Evolutionary conservation across 345 rosid species (phyloP).

Genomic region (Pugionium cornutum): DNA sequence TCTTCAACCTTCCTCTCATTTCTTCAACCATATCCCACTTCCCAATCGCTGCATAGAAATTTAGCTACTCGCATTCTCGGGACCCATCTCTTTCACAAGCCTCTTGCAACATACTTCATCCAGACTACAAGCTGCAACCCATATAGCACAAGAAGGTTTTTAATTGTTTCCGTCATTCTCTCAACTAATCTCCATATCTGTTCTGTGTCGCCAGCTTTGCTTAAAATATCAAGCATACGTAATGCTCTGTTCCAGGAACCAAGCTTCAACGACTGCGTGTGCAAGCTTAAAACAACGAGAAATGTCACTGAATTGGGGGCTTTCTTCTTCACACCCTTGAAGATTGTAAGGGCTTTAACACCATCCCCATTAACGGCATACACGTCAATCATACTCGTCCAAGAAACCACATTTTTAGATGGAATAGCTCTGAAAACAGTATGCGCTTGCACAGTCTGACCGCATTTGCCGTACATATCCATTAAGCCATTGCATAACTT

Average conservation of each 20-base stretch:
- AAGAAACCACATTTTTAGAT: conserved; percentile 60
- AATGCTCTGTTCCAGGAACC: conserved; percentile 60
- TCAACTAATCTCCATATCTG: conserved; percentile 57
- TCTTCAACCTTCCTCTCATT: conserved; percentile 52
- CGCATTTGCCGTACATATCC: conserved; percentile 82
- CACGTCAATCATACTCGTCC: conserved; percentile 82
- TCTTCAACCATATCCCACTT: conserved; percentile 62
- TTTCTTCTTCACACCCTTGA: conserved; percentile 49
- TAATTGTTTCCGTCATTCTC: conserved; percentile 43
- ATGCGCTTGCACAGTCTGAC: conserved; percentile 49
- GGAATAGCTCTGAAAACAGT: conserved; percentile 48
- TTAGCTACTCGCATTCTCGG: conserved; percentile 48
- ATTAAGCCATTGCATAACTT: conserved; percentile 71
- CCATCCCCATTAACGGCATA: conserved; percentile 71
- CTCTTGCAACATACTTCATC: conserved; percentile 55
- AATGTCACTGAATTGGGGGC: conserved; percentile 70
- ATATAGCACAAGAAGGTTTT: conserved; percentile 42
- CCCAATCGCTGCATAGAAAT: conserved; percentile 63
- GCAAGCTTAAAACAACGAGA: conserved; percentile 74
- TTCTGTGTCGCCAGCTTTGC: conserved; percentile 63
- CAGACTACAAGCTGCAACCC: conserved; percentile 64
- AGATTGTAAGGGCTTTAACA: conserved; percentile 55
- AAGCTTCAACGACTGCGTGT: conserved; percentile 65
- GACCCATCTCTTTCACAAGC: conserved; percentile 55
- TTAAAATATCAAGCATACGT: conserved; percentile 59